Evolutionary conservation across 1,284 basidiomycete genomes (phyloP).

Genomic region (Takashimella tepidaria): DNA sequence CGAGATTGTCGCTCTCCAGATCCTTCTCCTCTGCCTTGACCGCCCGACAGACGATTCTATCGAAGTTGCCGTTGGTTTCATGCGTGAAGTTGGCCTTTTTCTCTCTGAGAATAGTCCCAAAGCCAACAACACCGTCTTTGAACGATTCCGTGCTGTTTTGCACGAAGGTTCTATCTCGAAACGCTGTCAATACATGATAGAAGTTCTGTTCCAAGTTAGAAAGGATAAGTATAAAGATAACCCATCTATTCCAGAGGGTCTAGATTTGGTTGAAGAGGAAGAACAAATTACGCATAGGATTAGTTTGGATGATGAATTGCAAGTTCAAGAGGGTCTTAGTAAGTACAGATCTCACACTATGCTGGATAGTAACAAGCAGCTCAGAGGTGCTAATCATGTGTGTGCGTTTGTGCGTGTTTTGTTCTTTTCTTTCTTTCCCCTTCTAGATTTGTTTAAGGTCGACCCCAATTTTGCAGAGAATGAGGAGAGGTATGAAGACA

Average conservation of each 20-base stretch:
- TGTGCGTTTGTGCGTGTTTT: no score
- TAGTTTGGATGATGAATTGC: constrained; percentile 83
- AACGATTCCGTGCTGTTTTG: constrained; percentile 91
- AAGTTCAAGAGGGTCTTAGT: constrained; percentile 92
- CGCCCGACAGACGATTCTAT: constrained; percentile 96
- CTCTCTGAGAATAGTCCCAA: constrained; percentile 90
- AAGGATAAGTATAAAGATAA: constrained; percentile 99
- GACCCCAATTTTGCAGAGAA: constrained; percentile 85
- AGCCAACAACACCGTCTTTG: constrained; percentile 87
- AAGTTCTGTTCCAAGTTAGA: constrained; percentile 94
- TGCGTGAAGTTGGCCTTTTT: constrained; percentile 94
- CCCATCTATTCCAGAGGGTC: constrained; percentile 81
- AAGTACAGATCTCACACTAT: constrained; percentile 44
- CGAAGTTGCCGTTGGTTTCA: constrained; percentile 96
- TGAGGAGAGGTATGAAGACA: constrained; percentile 86
- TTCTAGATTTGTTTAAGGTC: constrained; percentile 88
- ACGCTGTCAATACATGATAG: constrained; percentile 99
- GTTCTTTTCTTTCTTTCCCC: no score
- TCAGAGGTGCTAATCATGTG: no score
- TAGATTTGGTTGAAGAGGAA: constrained; percentile 96
- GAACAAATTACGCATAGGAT: constrained; percentile 95
- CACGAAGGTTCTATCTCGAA: constrained; percentile 94
- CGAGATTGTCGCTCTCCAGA: constrained; percentile 90
- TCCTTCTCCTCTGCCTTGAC: constrained; percentile 88
- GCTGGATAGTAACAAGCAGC: background rate